Evolutionary conservation across 306 rosid species (phyloP).

Genomic region (Benincasa hispida): DNA sequence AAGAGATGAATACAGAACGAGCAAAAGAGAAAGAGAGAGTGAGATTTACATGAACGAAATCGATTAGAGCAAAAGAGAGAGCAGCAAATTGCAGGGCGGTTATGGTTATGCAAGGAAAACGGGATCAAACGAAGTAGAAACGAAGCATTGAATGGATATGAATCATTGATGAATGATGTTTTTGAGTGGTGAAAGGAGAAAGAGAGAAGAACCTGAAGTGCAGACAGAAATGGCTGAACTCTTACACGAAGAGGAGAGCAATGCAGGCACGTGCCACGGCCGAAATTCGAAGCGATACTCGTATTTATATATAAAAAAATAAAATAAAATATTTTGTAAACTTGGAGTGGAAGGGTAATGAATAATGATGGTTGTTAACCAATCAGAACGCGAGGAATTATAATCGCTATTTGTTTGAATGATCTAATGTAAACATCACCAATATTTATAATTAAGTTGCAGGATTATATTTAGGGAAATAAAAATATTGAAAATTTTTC

Average conservation of each 20-base stretch:
- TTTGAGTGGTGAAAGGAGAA: background rate
- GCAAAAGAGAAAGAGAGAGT: background rate
- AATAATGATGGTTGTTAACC: background rate
- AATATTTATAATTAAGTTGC: no score
- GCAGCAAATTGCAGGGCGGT: background rate
- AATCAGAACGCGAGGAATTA: background rate
- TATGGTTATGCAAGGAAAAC: background rate
- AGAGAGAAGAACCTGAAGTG: constrained; percentile 4
- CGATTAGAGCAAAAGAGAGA: background rate
- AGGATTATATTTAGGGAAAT: no score
- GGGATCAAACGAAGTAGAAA: background rate
- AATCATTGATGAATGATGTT: background rate
- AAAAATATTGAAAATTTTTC: no score
- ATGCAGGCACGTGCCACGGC: constrained; percentile 3
- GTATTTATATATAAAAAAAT: no score
- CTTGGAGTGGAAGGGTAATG: background rate
- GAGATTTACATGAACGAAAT: background rate
- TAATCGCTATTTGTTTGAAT: background rate
- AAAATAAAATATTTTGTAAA: background rate
- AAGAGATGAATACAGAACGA: background rate
- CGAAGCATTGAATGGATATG: background rate
- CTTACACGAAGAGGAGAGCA: constrained; percentile 2
- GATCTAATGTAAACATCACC: background rate
- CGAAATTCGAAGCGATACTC: background rate
- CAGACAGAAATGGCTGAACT: constrained; percentile 6